Evolutionary conservation across 2,329 filamentous ascomycete species (phyloP), one percentile per base, ranked within the genome.

Genomic region (Dothistroma pini): DNA sequence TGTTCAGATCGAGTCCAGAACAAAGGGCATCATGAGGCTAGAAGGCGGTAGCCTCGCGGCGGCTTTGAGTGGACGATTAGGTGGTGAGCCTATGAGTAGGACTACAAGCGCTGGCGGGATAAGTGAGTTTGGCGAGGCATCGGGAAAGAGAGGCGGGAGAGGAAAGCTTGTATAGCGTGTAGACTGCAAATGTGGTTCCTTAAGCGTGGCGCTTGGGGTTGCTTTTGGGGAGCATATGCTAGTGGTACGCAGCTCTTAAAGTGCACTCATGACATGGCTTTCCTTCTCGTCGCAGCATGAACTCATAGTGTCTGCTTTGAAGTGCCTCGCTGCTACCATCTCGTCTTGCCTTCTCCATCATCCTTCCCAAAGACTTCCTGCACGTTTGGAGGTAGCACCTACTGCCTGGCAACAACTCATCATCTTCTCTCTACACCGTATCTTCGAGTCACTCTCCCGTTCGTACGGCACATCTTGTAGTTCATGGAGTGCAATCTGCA

Each of bases 81-180:
- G 68, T 29, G 71, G 66, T 4, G 69, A 72, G 56, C 69, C 69
- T 22, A 70, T 71, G 69, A 69, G 66, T 55, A 58, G 69, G 54
- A 71, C 69, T 7, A 71, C 69, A 8, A 66, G 63, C 50, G 65
- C 67, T 2, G 69, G 69, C 22, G 69, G 67, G 14, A 51, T 57
- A 19, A 69, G 68, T 62, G 69, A 71, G 62, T 25, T 63, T 32
- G 68, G 68, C 11, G 68, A 69, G n/a, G 58, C 61, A 32, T 44
- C 61, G 12, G 57, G 57, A 34, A 59, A 57, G 41, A 54, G 67
- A 48, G 65, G 67, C 31, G 63, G 67, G 44, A 58, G 66, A 54
- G 65, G 68, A n/a, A 60, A 57, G 55, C 44, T 57, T 48, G 55
- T 57, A 16, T 57, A 29, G 32, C 29, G 14, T 9, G n/a, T 9